Percentiles rank a stretch among this genome's conserved stretches.
phyloP scores from a whole-genome alignment of 2,329 filamentous ascomycete species.

The Aspergillus arachidicola region DNA sequence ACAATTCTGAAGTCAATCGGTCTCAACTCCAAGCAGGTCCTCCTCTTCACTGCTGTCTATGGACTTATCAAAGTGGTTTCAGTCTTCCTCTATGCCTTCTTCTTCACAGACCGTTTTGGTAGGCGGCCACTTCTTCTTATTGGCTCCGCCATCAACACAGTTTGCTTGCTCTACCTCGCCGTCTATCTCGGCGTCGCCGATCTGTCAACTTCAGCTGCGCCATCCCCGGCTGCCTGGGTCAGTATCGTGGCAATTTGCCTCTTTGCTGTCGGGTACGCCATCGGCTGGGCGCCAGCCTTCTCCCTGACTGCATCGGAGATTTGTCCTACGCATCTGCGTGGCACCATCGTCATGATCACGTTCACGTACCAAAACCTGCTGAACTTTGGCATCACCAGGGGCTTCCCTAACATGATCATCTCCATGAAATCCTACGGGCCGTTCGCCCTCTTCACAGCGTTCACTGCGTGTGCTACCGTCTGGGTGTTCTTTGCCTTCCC shows the following conservation, averaged over 20 bases:
- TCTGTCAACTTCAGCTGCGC: conserved; percentile 10
- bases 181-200: conserved; percentile 20
- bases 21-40: conserved; percentile 14
- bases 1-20: conserved; percentile 25
- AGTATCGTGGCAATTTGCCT: conserved; percentile 26
- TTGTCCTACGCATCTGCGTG: conserved; percentile 22
- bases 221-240: conserved; percentile 20
- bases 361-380: conserved; percentile 27
- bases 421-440: conserved; percentile 22
- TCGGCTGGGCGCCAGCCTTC: conserved; percentile 24
- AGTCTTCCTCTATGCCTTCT: conserved; percentile 25
- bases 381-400: conserved; percentile 24
- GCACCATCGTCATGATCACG: conserved; percentile 21
- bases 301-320: conserved; percentile 25
- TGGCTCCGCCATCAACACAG: conserved; percentile 22
- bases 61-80: conserved; percentile 22
- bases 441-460: conserved; percentile 23
- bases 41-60: conserved; percentile 23
- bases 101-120: conserved; percentile 25
- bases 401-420: conserved; percentile 22
- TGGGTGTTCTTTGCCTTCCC: conserved; percentile 24
- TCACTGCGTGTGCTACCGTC: conserved; percentile 15
- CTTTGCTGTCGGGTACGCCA: conserved; percentile 26
- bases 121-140: conserved; percentile 27
- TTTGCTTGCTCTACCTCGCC: conserved; percentile 23